phyloP scores from a whole-genome alignment of 2,329 filamentous ascomycete species.

The Furcasterigmium sp. region DNA sequence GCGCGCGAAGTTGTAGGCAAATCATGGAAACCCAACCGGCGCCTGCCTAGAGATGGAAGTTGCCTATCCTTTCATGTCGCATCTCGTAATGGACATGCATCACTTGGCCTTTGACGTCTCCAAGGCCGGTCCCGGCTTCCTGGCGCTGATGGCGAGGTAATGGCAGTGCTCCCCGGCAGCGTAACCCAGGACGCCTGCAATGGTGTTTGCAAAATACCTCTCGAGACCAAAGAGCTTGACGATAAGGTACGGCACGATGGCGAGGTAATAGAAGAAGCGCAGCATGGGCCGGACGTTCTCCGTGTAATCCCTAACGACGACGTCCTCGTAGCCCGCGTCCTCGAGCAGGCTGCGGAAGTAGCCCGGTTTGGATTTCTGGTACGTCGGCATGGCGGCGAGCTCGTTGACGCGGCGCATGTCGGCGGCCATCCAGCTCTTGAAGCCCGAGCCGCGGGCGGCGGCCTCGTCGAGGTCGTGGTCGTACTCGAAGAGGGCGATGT shows the following conservation, averaged over 20 bases:
- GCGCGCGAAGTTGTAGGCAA: no score
- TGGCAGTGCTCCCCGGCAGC: constrained; percentile 24
- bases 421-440: constrained; percentile 12
- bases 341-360: constrained; percentile 33
- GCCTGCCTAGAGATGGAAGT: background rate
- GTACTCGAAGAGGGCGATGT: constrained; percentile 40
- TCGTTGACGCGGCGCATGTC: constrained; percentile 33
- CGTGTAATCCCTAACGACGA: constrained; percentile 36
- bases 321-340: constrained; percentile 38
- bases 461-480: constrained; percentile 30
- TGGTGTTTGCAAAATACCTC: constrained; percentile 37
- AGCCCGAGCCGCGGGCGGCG: constrained; percentile 13
- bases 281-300: constrained; percentile 42
- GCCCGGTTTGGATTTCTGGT: constrained; percentile 29
- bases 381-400: constrained; percentile 39
- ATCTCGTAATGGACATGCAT: background rate
- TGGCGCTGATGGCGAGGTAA: constrained; percentile 28
- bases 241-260: constrained; percentile 39
- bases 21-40: background rate
- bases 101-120: constrained; percentile 11
- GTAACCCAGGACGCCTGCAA: constrained; percentile 25
- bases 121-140: constrained; percentile 21
- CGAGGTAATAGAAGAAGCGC: constrained; percentile 39
- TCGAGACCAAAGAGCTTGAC: constrained; percentile 37
- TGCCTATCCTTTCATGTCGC: background rate